Percentiles rank a stretch among this genome's conserved stretches.
Conservation (phyloP, 805 yeast species). For the Dipodascopsis uninucleata region DNA sequence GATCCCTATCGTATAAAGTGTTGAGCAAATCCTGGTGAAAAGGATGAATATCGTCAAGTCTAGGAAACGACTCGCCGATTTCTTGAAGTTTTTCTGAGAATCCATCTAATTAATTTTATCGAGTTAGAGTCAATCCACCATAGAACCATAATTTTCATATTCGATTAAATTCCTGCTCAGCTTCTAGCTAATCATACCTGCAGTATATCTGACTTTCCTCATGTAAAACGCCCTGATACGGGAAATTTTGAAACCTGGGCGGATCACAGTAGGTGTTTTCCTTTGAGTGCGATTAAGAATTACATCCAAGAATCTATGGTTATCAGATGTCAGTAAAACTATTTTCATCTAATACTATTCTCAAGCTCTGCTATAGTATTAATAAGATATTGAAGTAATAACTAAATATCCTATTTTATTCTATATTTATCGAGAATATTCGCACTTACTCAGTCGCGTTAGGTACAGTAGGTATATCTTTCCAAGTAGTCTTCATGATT, state of each 20-base stretch:
- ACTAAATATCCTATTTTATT: too few relatives aligned
- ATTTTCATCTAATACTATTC: too few relatives aligned
- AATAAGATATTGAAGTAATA: too few relatives aligned
- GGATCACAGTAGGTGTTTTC: constrained; percentile 97
- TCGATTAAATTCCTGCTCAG: not conserved
- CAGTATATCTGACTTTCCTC: constrained; percentile 95
- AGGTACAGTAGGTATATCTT: constrained; percentile 95
- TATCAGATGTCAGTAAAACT: too few relatives aligned
- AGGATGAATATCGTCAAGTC: constrained; percentile 96
- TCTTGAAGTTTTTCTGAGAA: constrained; percentile 89
- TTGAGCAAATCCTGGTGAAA: constrained; percentile 98
- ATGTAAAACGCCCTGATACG: constrained; percentile 96
- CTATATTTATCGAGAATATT: too few relatives aligned
- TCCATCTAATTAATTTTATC: constrained; percentile 58
- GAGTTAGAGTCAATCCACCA: too few relatives aligned
- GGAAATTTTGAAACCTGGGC: constrained; percentile 93
- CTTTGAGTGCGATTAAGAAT: constrained; percentile 97
- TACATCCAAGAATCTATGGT: constrained; percentile 67
- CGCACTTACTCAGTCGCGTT: constrained; percentile 63
- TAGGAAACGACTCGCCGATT: constrained; percentile 83
- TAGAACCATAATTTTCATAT: too few relatives aligned
- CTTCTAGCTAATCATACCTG: constrained; percentile 41
- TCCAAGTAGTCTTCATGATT: constrained; percentile 95
- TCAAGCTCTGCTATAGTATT: too few relatives aligned
- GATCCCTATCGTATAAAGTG: constrained; percentile 95